phyloP scores from a whole-genome alignment of 1,139 yeast species.

The Pichia sp. region DNA sequence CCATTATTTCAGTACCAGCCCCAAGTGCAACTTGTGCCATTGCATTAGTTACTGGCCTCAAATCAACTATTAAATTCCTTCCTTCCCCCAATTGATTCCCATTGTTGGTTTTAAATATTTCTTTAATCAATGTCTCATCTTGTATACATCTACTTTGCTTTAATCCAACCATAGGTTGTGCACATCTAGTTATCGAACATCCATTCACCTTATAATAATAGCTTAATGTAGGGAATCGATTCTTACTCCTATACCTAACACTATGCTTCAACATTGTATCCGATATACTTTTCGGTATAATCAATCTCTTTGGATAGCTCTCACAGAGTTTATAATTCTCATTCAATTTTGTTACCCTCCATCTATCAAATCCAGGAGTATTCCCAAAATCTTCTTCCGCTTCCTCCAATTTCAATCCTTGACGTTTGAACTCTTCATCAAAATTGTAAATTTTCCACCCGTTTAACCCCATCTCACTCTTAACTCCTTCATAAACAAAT shows the following conservation, averaged over 20 bases:
- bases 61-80: conserved; percentile 74
- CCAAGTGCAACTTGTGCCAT: conserved; percentile 96
- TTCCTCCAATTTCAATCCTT: conserved; percentile 36
- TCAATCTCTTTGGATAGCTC: conserved; percentile 62
- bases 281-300: conserved; percentile 69
- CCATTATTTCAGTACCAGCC: conserved; percentile 93
- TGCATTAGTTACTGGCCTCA: conserved; percentile 89
- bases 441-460: conserved; percentile 75
- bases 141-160: conserved; percentile 85
- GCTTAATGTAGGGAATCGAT: conserved; percentile 73
- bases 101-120: conserved; percentile 51
- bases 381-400: not conserved
- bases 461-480: conserved; percentile 43
- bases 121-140: conserved; percentile 75
- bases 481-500: conserved; percentile 54
- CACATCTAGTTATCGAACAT: conserved; percentile 77
- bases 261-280: conserved; percentile 82
- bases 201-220: conserved; percentile 67
- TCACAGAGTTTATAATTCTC: conserved; percentile 59
- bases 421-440: conserved; percentile 57
- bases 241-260: conserved; percentile 76
- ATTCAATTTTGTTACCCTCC: conserved; percentile 71
- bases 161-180: conserved; percentile 90
- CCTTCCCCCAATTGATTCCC: conserved; percentile 6
- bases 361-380: conserved; percentile 26